Evolutionary conservation across 2,329 filamentous ascomycete genomes (phyloP), one percentile per base, ranked within the genome.

Genomic region (Didymella lethalis): DNA sequence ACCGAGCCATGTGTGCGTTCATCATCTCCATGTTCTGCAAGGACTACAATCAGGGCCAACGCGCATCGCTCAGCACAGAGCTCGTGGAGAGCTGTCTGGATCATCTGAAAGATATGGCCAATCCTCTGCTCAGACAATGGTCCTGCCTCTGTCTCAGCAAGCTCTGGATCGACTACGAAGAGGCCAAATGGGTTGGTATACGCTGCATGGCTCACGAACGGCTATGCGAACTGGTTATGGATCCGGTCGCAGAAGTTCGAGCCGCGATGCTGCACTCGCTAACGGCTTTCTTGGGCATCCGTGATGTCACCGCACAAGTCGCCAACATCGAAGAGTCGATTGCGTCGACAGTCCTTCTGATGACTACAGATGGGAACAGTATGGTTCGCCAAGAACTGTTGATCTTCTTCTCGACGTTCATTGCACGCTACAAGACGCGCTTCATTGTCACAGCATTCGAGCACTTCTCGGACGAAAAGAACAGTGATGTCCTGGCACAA

Each of bases 1-100:
- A 99, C 81, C 92, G 96, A 72, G 95, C 95, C 43, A 99, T 99
- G 95, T 98, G 95, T 75, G 93, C 95, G 1, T 99, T 99, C 74
- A 97, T 99, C 62, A 87, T 98, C 41, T 91, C 94, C 26, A 96
- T 97, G 85, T 92, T 99, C 63, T 99, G 95, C 85, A 96, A 95
- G 74, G 91, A 91, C 64, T 97, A 97, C 77, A 90, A 90, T 64
- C 92, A 95, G 63, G 95, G 94, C 2, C 93, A 97, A 76, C 90
- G 90, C 49, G 93, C 97, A 11, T 97, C 93, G 74, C 89, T 97
- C 67, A 91, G 92, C 65, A 91, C 90, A 0, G 93, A 97, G 65
- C 89, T 98, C 62, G 94, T 98, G 82, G 88, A 90, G 36, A 94
- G 90, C 67, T 98, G 94, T 73, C 80, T 98, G 40, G 83, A 85